A percentile compares a stretch with the other conserved stretches of the same genome.
Conservation (phyloP, 331 rosid species). For the Arachis monticola region DNA sequence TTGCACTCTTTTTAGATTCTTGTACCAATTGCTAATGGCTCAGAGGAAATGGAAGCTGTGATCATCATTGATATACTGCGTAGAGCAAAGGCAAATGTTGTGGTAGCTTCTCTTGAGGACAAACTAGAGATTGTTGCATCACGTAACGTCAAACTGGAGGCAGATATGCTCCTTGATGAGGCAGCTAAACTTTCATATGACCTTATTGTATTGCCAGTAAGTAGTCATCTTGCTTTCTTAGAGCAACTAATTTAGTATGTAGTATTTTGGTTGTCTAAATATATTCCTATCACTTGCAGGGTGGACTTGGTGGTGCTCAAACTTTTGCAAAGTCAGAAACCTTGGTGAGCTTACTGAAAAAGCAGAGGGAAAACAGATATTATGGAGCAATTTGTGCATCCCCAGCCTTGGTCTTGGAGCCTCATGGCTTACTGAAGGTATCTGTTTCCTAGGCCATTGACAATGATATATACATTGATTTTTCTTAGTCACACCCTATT, state of each 20-base stretch:
- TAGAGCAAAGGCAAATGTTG: constrained; percentile 82
- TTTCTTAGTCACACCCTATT: neutral
- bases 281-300: constrained; percentile 55
- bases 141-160: constrained; percentile 80
- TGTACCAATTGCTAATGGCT: constrained; percentile 85
- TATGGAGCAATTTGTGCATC: constrained; percentile 98
- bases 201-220: constrained; percentile 85
- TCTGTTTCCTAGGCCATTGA: constrained; percentile 7
- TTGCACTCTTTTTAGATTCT: constrained; percentile 66
- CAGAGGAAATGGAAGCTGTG: constrained; percentile 96
- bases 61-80: constrained; percentile 79
- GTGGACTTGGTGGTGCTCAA: constrained; percentile 97
- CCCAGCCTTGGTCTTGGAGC: constrained; percentile 89
- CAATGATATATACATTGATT: neutral
- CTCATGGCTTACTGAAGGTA: constrained; percentile 92
- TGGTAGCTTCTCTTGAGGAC: constrained; percentile 85
- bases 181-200: constrained; percentile 75
- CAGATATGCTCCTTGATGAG: constrained; percentile 79
- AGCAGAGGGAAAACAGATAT: constrained; percentile 73
- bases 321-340: constrained; percentile 80
- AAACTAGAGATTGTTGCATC: constrained; percentile 73
- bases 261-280: constrained; percentile 23
- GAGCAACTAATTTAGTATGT: constrained; percentile 6
- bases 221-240: constrained; percentile 36
- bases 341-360: constrained; percentile 69